Evolutionary conservation across 495 filamentous ascomycete genomes (phyloP), one percentile per base, ranked within the genome.

Genomic region (Hypoxylon crocopeplum): DNA sequence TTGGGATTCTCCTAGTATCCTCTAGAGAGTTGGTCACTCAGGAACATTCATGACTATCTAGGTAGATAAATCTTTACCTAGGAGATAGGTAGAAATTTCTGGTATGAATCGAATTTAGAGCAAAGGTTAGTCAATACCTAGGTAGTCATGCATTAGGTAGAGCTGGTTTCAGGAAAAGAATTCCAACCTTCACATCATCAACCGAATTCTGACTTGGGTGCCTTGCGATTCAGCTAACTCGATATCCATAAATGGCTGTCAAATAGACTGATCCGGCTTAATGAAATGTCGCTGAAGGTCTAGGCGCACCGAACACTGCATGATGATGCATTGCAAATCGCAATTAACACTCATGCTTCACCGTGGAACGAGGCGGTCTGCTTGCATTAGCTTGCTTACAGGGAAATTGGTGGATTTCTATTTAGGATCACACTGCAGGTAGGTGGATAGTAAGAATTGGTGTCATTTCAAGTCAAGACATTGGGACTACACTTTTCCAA

Each of bases 301-400:
- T 36, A 11, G n/a, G 24, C 36, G 29, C 24, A 12, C 48, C 4
- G 15, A 57, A 33, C 33, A 27, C 59, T 51, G 19, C 40, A 47
- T 27, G 17, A 19, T 36, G 20, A 51, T 57, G 45, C 39, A 22
- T 33, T 56, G 48, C 37, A 57, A 57, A 63, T 63, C 59, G 41
- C 34, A 63, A 63, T 63, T 27, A 48, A 56, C 40, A 5, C 30
- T 53, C 48, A 27, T 57, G 19, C 53, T 48, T 57, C 48, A 15
- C 12, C 37, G 27, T 52, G 53, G 42, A 22, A 53, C 46, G 25
- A 52, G 38, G 22, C 34, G 24, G 47, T 24, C 34, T 46, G 42
- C 48, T 21, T 63, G 59, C 59, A 57, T 63, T 63, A 63, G 53
- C 40, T 53, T 53, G 34, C 48, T 30, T 27, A 32, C n/a, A 20